A percentile compares a stretch with the other conserved stretches of the same genome.
Conservation (phyloP, 805 yeast species). For the Clavispora carvajalis region DNA sequence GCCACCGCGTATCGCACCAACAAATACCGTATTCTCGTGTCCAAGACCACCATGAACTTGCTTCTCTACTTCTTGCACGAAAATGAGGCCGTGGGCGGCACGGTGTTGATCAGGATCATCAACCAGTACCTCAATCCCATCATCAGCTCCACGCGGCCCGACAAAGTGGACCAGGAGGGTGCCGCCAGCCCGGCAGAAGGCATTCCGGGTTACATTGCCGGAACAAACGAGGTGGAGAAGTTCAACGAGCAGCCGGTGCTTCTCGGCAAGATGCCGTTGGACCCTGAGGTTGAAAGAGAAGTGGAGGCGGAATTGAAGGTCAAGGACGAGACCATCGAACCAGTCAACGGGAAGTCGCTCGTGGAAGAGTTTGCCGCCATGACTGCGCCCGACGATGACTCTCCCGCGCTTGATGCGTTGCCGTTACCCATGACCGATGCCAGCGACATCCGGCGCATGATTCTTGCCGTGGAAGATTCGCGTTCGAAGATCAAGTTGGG, state of each 20-base stretch:
- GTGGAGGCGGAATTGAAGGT: conserved; percentile 77
- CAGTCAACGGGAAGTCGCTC: conserved; percentile 40
- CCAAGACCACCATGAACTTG: conserved; percentile 80
- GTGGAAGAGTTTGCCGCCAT: conserved; percentile 62
- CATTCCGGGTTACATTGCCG: conserved; percentile 39
- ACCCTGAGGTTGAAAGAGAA: conserved; percentile 79
- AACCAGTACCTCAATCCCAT: conserved; percentile 72
- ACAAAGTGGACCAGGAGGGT: conserved; percentile 37
- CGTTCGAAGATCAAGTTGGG: conserved; percentile 68
- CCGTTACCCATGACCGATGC: conserved; percentile 86
- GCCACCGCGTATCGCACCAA: conserved; percentile 70
- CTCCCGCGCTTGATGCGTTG: conserved; percentile 68
- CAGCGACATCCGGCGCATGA: conserved; percentile 72
- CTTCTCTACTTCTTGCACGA: conserved; percentile 84
- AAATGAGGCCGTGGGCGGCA: conserved; percentile 88
- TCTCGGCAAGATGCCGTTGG: conserved; percentile 81
- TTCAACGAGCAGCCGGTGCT: conserved; percentile 70
- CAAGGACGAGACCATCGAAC: conserved; percentile 53
- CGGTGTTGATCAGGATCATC: conserved; percentile 74
- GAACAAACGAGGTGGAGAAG: conserved; percentile 46
- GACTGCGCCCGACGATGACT: conserved; percentile 50
- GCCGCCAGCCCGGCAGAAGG: conserved; percentile 51
- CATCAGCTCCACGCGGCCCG: conserved; percentile 36
- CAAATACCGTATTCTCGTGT: conserved; percentile 69
- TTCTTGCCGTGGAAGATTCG: conserved; percentile 75